Evolutionary conservation across 1,284 basidiomycete species (phyloP).

Genomic region (Cerioporus squamosus): DNA sequence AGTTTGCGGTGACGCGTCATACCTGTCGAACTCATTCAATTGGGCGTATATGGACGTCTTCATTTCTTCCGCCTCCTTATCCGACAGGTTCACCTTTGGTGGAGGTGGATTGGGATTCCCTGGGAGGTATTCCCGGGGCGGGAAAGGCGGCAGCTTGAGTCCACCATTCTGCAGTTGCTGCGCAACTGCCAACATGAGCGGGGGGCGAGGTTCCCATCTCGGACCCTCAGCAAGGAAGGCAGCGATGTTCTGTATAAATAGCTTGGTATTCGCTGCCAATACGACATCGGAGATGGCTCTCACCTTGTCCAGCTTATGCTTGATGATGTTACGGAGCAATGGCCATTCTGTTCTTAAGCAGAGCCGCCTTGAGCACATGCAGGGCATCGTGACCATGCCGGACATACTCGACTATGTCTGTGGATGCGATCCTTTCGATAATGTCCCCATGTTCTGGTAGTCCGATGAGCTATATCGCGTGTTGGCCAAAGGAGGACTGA

Average conservation of each 20-base stretch:
- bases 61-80: slow-evolving; percentile 65
- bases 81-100: slow-evolving; percentile 64
- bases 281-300: slow-evolving; percentile 12
- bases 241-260: slow-evolving; percentile 54
- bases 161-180: slow-evolving; percentile 59
- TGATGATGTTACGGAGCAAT: slow-evolving; percentile 71
- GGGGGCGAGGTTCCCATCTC: slow-evolving; percentile 28
- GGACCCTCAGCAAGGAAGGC: slow-evolving; percentile 48
- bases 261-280: slow-evolving; percentile 15
- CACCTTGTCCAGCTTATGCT: slow-evolving; percentile 70
- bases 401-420: slow-evolving; percentile 71
- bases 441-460: slow-evolving; percentile 63
- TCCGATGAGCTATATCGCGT: slow-evolving; percentile 23
- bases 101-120: slow-evolving; percentile 51
- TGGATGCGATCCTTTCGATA: slow-evolving; percentile 69
- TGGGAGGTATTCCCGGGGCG: slow-evolving; percentile 57
- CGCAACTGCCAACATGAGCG: slow-evolving; percentile 42
- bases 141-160: slow-evolving; percentile 81
- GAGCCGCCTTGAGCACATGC: too few relatives aligned
- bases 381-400: too few relatives aligned
- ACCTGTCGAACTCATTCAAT: slow-evolving; percentile 82
- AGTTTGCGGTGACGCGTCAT: slow-evolving; percentile 30
- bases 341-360: slow-evolving; percentile 75
- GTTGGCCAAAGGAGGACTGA: neutral
- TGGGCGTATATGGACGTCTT: slow-evolving; percentile 64